These are phyloP conservation scores for Lentinus brumalis DNA, from an alignment of 768 basidiomycete genomes.

Conservation along the genomic window DNA sequence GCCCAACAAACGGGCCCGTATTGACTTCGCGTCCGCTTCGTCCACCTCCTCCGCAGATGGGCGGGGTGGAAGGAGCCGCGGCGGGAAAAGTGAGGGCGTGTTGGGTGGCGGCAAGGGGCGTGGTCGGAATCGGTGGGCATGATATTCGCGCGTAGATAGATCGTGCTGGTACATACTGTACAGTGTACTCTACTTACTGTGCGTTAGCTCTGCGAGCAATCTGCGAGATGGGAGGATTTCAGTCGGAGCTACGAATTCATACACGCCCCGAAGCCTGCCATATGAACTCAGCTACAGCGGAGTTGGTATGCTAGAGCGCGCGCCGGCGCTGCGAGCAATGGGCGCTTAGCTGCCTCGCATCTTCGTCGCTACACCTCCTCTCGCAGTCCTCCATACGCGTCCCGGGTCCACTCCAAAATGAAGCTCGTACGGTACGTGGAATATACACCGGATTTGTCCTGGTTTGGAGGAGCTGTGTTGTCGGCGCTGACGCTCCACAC, in stretches of 20 bases:
- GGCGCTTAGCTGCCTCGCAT: too few relatives aligned
- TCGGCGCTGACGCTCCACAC: not conserved
- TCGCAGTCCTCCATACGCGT: not conserved
- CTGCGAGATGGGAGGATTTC: too few relatives aligned
- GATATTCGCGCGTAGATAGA: not conserved
- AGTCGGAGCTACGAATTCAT: too few relatives aligned
- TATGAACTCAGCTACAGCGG: too few relatives aligned
- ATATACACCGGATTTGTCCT: not conserved
- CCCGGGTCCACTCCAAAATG: slow-evolving; percentile 46
- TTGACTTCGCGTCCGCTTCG: slow-evolving; percentile 42
- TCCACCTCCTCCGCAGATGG: not conserved
- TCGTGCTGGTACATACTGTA: too few relatives aligned
- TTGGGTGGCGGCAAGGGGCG: slow-evolving; percentile 14
- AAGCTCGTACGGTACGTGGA: slow-evolving; percentile 76
- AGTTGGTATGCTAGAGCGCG: too few relatives aligned
- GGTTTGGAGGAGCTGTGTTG: not conserved
- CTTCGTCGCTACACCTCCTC: too few relatives aligned
- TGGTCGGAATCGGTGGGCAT: slow-evolving; percentile 18
- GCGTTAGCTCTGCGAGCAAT: too few relatives aligned
- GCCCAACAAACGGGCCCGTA: slow-evolving; percentile 42
- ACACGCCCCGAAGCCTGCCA: too few relatives aligned
- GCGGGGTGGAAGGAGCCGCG: not conserved
- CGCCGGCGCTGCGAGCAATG: too few relatives aligned
- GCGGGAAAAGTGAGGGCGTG: slow-evolving; percentile 4
- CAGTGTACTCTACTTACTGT: too few relatives aligned